Evolutionary conservation across 208 protist species (phyloP), one percentile per base, ranked within the genome.

Genomic region (Lotmaria passim): DNA sequence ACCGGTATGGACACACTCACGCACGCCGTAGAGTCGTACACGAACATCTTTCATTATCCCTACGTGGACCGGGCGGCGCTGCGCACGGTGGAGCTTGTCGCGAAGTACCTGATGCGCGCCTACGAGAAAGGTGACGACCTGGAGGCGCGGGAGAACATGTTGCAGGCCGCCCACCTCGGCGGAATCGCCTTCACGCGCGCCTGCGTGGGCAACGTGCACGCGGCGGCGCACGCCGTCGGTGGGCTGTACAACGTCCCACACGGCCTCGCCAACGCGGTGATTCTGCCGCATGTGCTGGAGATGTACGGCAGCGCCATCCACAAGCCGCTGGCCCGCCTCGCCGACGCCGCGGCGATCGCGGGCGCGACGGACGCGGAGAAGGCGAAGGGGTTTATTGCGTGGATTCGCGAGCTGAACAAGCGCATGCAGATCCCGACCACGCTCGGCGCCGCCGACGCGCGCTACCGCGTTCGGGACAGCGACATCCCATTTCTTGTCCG

Each of bases 1-100:
- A 94, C 90, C 26, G 93, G 91, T 46, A 79, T 96, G 66, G 93
- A 97, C 64, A 83, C 90, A 19, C 77, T 97, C 39, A 90, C 82
- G 31, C 93, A 96, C 73, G 83, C 78, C 12, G 78, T 96, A 30
- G 93, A 97, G 81, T 38, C 88, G 14, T 95, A 93, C 68, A 73
- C 78, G 8, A 86, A 82, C 57, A 46, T 77, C 23, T 87, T 78
- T 41, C 87, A 89, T 47, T 80, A 76, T 44, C 65, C 61, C 26
- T 43, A 75, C 30, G 80, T 89, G 11, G 76, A 92, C 39, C 30
- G 51, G 34, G 65, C 90, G 19, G 79, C 89, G 19, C 28, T 86
- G 7, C 39, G 53, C 43, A 75, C 83, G 11, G 78, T 86, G 24
- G 57, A 78, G 33, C 75, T 93, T 12, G 69, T 93, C 19, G 79